Evolutionary conservation across 176 grass and related monocot species (phyloP).

Genomic region (Cenchrus purpureus): DNA sequence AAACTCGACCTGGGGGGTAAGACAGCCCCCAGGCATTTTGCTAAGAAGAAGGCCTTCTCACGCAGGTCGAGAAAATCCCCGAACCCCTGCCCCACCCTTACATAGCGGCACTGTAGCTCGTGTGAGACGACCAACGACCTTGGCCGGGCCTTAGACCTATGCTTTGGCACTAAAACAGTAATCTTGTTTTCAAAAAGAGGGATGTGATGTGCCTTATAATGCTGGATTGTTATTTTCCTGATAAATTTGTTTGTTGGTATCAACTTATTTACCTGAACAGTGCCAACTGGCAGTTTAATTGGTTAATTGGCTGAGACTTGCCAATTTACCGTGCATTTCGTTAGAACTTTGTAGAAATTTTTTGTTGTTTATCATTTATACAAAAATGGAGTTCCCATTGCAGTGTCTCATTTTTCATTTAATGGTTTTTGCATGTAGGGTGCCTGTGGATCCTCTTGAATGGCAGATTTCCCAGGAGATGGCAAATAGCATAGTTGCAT

Average conservation of each 20-base stretch:
- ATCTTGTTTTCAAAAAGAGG: neutral
- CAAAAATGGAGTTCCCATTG: neutral
- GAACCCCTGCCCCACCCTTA: no score
- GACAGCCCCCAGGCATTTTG: no score
- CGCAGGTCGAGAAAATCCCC: no score
- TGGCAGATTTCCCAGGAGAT: conserved; percentile 97
- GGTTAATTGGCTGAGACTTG: neutral
- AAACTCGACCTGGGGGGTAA: no score
- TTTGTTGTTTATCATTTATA: neutral
- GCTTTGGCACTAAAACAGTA: neutral
- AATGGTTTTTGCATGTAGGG: conserved; percentile 51
- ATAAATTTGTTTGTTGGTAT: neutral
- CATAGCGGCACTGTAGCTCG: no score
- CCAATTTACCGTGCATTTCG: neutral
- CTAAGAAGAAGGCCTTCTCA: no score
- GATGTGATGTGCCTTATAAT: neutral
- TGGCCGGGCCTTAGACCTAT: no score
- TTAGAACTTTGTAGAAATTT: neutral
- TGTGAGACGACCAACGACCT: no score
- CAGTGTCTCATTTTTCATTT: conserved; percentile 9
- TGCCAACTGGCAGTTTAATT: neutral
- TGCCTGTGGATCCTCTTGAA: conserved; percentile 95
- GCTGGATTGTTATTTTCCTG: neutral
- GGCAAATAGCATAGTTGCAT: conserved; percentile 90
- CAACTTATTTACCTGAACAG: neutral